Evolutionary conservation across 129 eudicot species (phyloP).

Genomic region (Helichrysum umbraculigerum): DNA sequence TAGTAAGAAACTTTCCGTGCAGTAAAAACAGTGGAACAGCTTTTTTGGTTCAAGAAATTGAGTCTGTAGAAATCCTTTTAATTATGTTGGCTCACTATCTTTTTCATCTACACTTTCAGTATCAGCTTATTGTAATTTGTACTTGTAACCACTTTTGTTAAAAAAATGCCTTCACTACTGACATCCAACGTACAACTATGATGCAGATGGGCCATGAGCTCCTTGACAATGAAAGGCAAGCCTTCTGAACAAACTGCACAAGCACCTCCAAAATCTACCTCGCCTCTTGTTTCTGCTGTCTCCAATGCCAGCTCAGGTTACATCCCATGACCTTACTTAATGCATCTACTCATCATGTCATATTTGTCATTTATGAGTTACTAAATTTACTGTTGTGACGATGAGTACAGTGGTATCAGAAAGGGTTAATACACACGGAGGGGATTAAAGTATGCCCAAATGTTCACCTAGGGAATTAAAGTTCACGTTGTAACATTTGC

Average conservation of each 20-base stretch:
- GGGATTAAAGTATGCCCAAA: too few species aligned
- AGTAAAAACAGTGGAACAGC: background rate
- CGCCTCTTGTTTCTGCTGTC: constrained; percentile 54
- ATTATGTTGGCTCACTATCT: background rate
- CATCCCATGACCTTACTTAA: background rate
- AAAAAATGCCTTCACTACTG: background rate
- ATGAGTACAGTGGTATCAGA: constrained; percentile 22
- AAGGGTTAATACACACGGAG: too few species aligned
- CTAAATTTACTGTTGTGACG: background rate
- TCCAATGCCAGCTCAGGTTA: constrained; percentile 71
- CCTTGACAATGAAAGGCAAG: constrained; percentile 81
- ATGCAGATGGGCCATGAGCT: constrained; percentile 99
- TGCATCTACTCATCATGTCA: constrained; percentile 6
- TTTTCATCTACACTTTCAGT: background rate
- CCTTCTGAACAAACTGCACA: constrained; percentile 67
- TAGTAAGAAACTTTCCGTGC: constrained; percentile 17
- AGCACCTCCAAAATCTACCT: constrained; percentile 53
- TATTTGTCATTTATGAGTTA: background rate
- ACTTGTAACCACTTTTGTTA: background rate
- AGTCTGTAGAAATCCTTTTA: background rate
- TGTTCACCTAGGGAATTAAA: too few species aligned
- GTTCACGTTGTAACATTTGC: too few species aligned
- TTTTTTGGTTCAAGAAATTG: background rate
- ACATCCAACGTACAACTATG: constrained; percentile 2
- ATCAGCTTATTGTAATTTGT: background rate